These are phyloP conservation scores for Tuber microsphaerosporum DNA, from an alignment of 495 filamentous ascomycete species.

Conservation along the genomic window DNA sequence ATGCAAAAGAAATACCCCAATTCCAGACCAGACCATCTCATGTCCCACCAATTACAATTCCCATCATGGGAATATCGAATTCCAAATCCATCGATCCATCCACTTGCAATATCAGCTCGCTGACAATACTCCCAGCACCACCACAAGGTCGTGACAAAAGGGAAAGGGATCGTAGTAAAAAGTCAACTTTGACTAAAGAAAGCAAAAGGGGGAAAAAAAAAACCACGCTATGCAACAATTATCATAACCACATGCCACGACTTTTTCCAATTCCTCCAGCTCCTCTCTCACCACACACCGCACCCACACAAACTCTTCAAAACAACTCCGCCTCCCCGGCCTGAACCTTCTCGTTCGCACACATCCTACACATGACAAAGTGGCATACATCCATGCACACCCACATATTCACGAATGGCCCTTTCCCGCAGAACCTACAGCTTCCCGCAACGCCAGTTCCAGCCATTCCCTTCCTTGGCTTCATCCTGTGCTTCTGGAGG, in stretches of 20 bases:
- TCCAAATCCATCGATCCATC: not conserved
- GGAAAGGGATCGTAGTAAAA: conserved; percentile 12
- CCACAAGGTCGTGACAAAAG: not conserved
- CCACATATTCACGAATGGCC: conserved; percentile 41
- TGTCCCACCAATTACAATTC: not conserved
- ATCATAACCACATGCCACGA: conserved; percentile 32
- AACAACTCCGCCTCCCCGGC: conserved; percentile 36
- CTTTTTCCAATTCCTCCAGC: conserved; percentile 10
- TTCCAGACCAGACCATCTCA: not conserved
- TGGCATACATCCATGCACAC: conserved; percentile 38
- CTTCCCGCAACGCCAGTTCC: conserved; percentile 33
- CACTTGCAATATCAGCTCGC: not conserved
- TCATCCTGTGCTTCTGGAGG: conserved; percentile 35
- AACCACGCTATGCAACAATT: conserved; percentile 39
- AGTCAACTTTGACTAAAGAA: conserved; percentile 7
- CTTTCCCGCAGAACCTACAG: conserved; percentile 39
- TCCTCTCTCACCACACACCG: conserved; percentile 8
- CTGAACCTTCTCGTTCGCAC: conserved; percentile 41
- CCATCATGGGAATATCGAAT: not conserved
- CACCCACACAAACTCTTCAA: conserved; percentile 15
- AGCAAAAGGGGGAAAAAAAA: conserved; percentile 8
- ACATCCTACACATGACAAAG: conserved; percentile 40
- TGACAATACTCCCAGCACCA: not conserved
- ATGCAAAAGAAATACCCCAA: not conserved
- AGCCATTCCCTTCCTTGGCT: conserved; percentile 38